Evolutionary conservation across 164 flowering plant genomes (phyloP).

Genomic region (Chimonanthus salicifolius): DNA sequence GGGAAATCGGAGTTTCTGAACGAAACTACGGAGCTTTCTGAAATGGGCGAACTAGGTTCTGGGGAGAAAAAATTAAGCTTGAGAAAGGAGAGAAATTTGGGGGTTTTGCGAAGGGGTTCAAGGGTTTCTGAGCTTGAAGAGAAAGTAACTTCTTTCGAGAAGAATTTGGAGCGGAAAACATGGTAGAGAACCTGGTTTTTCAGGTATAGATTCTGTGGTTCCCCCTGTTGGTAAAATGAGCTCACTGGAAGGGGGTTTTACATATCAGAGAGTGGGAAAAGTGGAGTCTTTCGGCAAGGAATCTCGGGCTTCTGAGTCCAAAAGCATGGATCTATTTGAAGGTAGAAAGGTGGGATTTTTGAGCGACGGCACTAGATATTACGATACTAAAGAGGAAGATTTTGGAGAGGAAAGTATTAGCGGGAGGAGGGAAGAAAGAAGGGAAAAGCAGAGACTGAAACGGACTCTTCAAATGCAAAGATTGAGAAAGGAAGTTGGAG

Average conservation of each 20-base stretch:
- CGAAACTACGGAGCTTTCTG: not conserved
- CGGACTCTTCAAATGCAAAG: constrained; percentile 16
- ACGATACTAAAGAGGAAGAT: constrained; percentile 3
- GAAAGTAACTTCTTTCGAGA: constrained; percentile 1
- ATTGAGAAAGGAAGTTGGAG: constrained; percentile 6
- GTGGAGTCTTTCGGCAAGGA: not conserved
- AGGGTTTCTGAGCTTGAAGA: constrained; percentile 5
- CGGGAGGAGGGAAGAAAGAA: constrained; percentile 24
- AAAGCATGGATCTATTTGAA: not conserved
- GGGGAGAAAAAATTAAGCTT: not conserved
- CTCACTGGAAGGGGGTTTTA: not conserved
- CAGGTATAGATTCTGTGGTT: not conserved
- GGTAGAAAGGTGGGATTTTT: constrained; percentile 14
- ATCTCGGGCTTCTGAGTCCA: constrained; percentile 1
- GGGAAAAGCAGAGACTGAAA: constrained; percentile 23
- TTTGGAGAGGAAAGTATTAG: constrained; percentile 8
- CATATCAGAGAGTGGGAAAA: not conserved
- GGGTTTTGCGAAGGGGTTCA: not conserved
- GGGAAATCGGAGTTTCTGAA: not conserved
- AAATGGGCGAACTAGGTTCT: not conserved
- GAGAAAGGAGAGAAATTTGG: not conserved
- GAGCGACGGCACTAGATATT: constrained; percentile 7
- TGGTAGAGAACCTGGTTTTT: not conserved
- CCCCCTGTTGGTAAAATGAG: not conserved
- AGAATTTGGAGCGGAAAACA: not conserved